phyloP scores from a whole-genome alignment of 1,284 basidiomycete genomes.

The Ceratobasidium sp. region DNA sequence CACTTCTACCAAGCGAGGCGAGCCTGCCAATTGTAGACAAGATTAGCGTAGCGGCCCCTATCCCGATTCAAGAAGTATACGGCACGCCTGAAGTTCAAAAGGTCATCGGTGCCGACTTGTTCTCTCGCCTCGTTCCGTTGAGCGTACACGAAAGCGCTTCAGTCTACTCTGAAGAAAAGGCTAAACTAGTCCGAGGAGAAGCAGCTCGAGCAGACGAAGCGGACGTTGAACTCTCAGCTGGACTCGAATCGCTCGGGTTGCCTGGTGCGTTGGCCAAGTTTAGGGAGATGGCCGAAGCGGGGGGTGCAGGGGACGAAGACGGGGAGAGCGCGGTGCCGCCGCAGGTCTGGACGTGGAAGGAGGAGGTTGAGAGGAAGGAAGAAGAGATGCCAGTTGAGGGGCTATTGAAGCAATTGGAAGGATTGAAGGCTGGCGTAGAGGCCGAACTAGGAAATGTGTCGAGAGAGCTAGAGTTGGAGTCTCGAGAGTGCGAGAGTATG shows the following conservation, averaged over 20 bases:
- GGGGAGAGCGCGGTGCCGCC: slow-evolving; percentile 69
- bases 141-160: slow-evolving; percentile 96
- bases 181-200: slow-evolving; percentile 92
- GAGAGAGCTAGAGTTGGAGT: slow-evolving; percentile 80
- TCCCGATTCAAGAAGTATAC: slow-evolving; percentile 95
- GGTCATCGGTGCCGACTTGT: slow-evolving; percentile 93
- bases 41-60: slow-evolving; percentile 79
- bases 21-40: slow-evolving; percentile 86
- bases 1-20: slow-evolving; percentile 86
- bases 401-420: slow-evolving; percentile 72
- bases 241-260: slow-evolving; percentile 86
- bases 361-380: slow-evolving; percentile 79
- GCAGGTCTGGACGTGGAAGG: slow-evolving; percentile 81
- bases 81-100: slow-evolving; percentile 92
- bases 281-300: slow-evolving; percentile 74
- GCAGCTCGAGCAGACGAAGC: slow-evolving; percentile 88
- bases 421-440: slow-evolving; percentile 72
- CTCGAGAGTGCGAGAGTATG: slow-evolving; percentile 84
- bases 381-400: slow-evolving; percentile 73
- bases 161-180: slow-evolving; percentile 98
- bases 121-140: slow-evolving; percentile 88
- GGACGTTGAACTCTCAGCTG: slow-evolving; percentile 84
- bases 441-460: slow-evolving; percentile 72
- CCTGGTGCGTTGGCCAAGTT: slow-evolving; percentile 82
- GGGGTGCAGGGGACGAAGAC: slow-evolving; percentile 65